Percentiles rank a stretch among this genome's conserved stretches.
These are phyloP conservation scores for Hymenotorrendiella dingleyae DNA, from an alignment of 2,329 filamentous ascomycete species.

Conservation along the genomic window DNA sequence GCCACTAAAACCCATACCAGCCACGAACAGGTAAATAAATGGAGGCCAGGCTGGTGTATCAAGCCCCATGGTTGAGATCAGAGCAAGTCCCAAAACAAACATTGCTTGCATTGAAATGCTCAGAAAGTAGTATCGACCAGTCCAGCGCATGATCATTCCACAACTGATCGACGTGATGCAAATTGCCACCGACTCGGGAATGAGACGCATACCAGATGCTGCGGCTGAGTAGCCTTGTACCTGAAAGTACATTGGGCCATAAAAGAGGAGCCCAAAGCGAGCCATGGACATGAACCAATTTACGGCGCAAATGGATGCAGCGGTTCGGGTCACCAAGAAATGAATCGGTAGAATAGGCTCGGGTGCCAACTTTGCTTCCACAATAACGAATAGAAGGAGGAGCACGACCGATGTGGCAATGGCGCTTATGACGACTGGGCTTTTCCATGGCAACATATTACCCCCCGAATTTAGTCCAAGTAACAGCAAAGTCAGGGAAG, in stretches of 20 bases:
- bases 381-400: constrained; percentile 27
- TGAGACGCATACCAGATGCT: constrained; percentile 54
- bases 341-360: constrained; percentile 51
- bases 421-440: constrained; percentile 42
- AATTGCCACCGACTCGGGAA: constrained; percentile 60
- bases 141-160: constrained; percentile 61
- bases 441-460: not conserved
- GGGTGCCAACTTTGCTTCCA: not conserved
- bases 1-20: constrained; percentile 46
- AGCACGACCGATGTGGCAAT: constrained; percentile 31
- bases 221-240: constrained; percentile 58
- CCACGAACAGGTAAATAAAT: constrained; percentile 48
- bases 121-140: constrained; percentile 64
- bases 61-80: constrained; percentile 46
- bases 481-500: not conserved
- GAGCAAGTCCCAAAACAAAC: constrained; percentile 43
- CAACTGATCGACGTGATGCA: constrained; percentile 50
- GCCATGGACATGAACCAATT: constrained; percentile 66
- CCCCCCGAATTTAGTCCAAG: not conserved
- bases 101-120: constrained; percentile 43
- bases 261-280: constrained; percentile 55
- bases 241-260: constrained; percentile 70
- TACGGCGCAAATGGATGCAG: constrained; percentile 61
- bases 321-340: constrained; percentile 56
- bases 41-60: constrained; percentile 46